Evolutionary conservation across 2,329 filamentous ascomycete species (phyloP).

Genomic region (Bipolaris gigantea): DNA sequence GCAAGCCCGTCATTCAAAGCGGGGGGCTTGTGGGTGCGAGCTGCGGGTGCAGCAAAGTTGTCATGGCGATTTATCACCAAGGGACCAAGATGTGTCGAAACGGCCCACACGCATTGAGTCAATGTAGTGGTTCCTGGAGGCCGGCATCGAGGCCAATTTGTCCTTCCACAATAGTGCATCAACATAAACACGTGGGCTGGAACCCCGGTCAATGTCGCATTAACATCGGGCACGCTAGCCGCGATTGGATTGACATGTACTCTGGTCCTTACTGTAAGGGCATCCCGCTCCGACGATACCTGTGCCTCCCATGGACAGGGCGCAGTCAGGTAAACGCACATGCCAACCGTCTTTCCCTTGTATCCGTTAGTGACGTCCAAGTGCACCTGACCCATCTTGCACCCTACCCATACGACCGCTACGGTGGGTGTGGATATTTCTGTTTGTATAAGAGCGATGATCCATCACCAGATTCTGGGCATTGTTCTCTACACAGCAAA

Average conservation of each 20-base stretch:
- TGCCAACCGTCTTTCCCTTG: conserved; percentile 8
- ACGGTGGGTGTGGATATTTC: background rate
- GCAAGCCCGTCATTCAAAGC: conserved; percentile 23
- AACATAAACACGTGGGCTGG: conserved; percentile 16
- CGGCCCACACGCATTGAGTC: background rate
- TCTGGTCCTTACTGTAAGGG: conserved; percentile 16
- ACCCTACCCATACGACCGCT: background rate
- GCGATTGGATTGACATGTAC: conserved; percentile 3
- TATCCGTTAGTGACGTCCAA: conserved; percentile 12
- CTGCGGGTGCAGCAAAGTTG: conserved; percentile 23
- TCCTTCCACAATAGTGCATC: conserved; percentile 5
- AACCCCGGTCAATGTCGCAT: conserved; percentile 13
- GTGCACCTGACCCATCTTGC: background rate
- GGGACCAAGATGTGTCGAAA: background rate
- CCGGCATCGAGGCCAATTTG: background rate
- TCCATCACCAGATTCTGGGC: background rate
- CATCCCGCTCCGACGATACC: conserved; percentile 14
- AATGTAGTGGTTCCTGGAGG: background rate
- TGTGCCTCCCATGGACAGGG: conserved; percentile 12
- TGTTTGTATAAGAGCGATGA: conserved; percentile 9
- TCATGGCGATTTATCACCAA: conserved; percentile 2
- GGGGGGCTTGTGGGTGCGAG: conserved; percentile 28
- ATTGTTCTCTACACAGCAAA: background rate
- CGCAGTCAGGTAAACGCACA: conserved; percentile 13
- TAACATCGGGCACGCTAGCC: conserved; percentile 16